phyloP scores from a whole-genome alignment of 2,329 filamentous ascomycete species.

The Scopulariopsis brevicaulis region DNA sequence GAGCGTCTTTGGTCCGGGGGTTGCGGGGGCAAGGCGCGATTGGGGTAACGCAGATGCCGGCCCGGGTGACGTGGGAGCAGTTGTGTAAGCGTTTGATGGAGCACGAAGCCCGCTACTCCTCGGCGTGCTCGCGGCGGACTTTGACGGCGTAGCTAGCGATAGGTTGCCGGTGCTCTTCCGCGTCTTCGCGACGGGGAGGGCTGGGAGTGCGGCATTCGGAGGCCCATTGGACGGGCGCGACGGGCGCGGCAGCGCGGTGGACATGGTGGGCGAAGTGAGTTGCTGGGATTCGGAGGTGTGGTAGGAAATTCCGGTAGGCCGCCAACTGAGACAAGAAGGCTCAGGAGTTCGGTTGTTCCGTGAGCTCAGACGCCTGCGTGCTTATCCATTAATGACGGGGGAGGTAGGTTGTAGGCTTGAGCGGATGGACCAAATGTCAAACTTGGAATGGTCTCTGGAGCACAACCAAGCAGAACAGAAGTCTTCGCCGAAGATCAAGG shows the following conservation, averaged over 20 bases:
- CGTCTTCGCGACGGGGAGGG: conserved; percentile 61
- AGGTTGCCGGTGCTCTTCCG: conserved; percentile 51
- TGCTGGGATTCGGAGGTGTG: background rate
- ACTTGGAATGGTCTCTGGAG: background rate
- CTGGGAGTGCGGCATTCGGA: conserved; percentile 60
- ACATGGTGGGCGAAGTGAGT: conserved; percentile 22
- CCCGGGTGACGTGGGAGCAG: conserved; percentile 39
- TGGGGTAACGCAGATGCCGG: conserved; percentile 43
- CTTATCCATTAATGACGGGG: background rate
- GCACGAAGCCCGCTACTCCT: conserved; percentile 43
- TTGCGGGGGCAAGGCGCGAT: conserved; percentile 42
- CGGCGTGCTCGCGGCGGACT: conserved; percentile 33
- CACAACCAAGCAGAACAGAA: background rate
- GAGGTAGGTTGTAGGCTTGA: background rate
- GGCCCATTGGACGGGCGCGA: conserved; percentile 59
- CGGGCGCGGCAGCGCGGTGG: conserved; percentile 54
- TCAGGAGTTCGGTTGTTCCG: background rate
- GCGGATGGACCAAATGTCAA: background rate
- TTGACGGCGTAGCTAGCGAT: conserved; percentile 23
- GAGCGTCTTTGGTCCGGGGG: conserved; percentile 54
- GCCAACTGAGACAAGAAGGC: background rate
- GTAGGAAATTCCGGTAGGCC: background rate
- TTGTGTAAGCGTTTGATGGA: conserved; percentile 42
- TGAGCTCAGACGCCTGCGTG: background rate
- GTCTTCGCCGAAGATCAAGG: conserved; percentile 3